Evolutionary conservation across 106 monocot genomes (phyloP).

Genomic region (Amphibolis antarctica): DNA sequence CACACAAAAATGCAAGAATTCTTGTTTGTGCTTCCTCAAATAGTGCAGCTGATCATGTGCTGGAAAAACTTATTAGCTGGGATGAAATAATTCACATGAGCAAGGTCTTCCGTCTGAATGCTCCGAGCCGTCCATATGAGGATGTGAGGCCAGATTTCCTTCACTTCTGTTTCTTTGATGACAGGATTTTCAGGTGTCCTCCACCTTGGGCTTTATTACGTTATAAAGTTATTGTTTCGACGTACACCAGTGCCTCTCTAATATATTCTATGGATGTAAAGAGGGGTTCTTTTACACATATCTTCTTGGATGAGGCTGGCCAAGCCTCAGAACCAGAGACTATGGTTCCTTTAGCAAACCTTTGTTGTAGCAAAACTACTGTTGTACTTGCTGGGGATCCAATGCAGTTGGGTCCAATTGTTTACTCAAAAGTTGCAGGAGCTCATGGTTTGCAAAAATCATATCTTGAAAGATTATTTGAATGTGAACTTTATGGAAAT

Average conservation of each 20-base stretch:
- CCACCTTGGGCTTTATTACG: slow-evolving; percentile 45
- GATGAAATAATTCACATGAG: slow-evolving; percentile 25
- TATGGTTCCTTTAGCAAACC: slow-evolving; percentile 65
- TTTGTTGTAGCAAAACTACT: slow-evolving; percentile 46
- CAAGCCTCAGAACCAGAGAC: slow-evolving; percentile 93
- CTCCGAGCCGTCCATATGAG: slow-evolving; percentile 56
- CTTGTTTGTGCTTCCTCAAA: slow-evolving; percentile 92
- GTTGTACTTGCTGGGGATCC: slow-evolving; percentile 90
- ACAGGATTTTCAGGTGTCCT: slow-evolving; percentile 71
- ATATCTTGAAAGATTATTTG: slow-evolving; percentile 74
- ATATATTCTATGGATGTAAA: slow-evolving; percentile 54
- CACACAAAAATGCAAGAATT: slow-evolving; percentile 31
- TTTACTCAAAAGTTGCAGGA: slow-evolving; percentile 57
- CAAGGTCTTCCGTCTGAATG: slow-evolving; percentile 78
- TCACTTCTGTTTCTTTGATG: slow-evolving; percentile 68
- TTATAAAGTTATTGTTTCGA: slow-evolving; percentile 73
- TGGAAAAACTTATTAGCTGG: slow-evolving; percentile 48
- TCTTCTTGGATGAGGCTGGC: slow-evolving; percentile 94
- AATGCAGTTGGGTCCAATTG: slow-evolving; percentile 82
- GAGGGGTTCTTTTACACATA: slow-evolving; percentile 61
- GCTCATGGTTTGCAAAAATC: slow-evolving; percentile 56
- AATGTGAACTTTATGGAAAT: slow-evolving; percentile 40
- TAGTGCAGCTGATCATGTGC: slow-evolving; percentile 74
- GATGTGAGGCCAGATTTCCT: slow-evolving; percentile 71
- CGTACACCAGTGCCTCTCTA: slow-evolving; percentile 75